Evolutionary conservation across 1,284 basidiomycete genomes (phyloP).

Genomic region (Cryptococcus jaspeensis): DNA sequence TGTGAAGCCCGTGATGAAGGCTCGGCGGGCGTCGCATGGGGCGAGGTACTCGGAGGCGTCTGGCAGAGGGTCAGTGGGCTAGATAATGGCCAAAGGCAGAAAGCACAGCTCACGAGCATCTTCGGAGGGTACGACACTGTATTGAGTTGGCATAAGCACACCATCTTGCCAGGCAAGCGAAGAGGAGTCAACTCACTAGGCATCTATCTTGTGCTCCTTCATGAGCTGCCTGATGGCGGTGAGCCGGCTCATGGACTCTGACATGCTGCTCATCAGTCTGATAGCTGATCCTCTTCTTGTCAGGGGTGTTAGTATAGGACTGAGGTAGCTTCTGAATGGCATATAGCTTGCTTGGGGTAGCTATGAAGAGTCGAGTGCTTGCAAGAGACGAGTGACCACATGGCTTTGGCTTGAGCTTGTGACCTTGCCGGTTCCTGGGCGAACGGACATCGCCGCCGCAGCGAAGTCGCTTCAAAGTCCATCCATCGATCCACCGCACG

Average conservation of each 20-base stretch:
- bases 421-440: no score
- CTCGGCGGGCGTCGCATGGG: constrained; percentile 75
- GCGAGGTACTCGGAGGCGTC: constrained; percentile 91
- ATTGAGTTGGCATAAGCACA: background rate
- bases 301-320: background rate
- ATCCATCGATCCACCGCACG: no score
- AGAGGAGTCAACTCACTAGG: constrained; percentile 55
- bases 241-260: constrained; percentile 16
- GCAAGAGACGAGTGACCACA: no score
- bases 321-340: background rate
- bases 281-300: background rate
- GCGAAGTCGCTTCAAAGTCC: no score
- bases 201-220: constrained; percentile 63
- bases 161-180: no score
- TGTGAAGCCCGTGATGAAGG: constrained; percentile 86
- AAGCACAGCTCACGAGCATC: constrained; percentile 69
- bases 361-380: no score
- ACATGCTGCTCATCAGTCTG: background rate
- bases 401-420: no score
- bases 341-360: no score
- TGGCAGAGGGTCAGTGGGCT: constrained; percentile 35
- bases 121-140: constrained; percentile 73
- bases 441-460: no score
- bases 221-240: constrained; percentile 57
- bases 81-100: background rate